Evolutionary conservation across 768 basidiomycete genomes (phyloP), one percentile per base, ranked within the genome.

Genomic region (Termitomyces sp.): DNA sequence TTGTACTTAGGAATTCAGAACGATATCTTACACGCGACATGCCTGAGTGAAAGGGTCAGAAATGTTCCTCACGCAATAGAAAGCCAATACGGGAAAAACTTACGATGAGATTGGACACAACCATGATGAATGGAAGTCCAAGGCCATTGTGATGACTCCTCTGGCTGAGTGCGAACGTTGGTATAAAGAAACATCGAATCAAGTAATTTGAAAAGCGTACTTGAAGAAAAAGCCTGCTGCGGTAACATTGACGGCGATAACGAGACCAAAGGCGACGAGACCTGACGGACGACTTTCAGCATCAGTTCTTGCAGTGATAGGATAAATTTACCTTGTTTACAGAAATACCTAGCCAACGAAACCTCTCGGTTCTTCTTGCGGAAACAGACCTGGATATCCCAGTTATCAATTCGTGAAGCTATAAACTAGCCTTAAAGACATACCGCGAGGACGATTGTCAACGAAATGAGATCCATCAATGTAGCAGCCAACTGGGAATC

Each of bases 391-490:
- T 73, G 53, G 11, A 57, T 36, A 37, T 9, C 24, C 27, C 6
- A 15, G 22, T 42, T 24, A 13, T 49, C 9, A 24, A 34, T 41
- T 27, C 16, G 27, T 4, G 5, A 39, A 30, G 16, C 30, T 9
- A 22, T 20, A 11, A 13, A 15, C 22, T 6, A 5, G 30, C n/a
- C 6, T 18, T 24, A 6, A 16, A 39, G 22, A 55, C 72, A 58
- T 58, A 75, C 76, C 64, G 72, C 47, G 27, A 73, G 57, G 30
- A 77, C 74, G 34, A 76, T 65, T 27, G 60, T 55, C 56, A 76
- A 58, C n/a, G 75, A 76, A 12, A 73, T 20, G 18, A 74, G 59
- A 51, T 78, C 76, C 76, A 76, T 77, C 44, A 72, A 57, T 2
- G 70, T 63, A 22, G 73, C 70, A 3, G 73, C 75, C 34, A 73